Percentiles rank a stretch among this genome's conserved stretches.
phyloP scores from a whole-genome alignment of 2,329 filamentous ascomycete species.

The Scedosporium apiospermum region DNA sequence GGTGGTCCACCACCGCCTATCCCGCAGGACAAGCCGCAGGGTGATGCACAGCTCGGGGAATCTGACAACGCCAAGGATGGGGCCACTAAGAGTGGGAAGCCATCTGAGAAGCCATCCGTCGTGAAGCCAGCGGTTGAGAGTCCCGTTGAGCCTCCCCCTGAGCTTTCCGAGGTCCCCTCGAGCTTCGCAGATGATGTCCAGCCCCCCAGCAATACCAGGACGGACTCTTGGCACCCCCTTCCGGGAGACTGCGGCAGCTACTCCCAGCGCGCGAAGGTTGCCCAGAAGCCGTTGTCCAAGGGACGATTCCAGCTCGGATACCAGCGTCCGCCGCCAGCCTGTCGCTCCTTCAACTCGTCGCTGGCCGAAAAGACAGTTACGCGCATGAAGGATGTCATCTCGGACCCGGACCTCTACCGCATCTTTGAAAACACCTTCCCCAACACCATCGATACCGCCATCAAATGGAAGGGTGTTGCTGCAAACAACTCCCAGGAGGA shows the following conservation, averaged over 20 bases:
- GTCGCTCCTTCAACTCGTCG: conserved; percentile 52
- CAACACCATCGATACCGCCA: conserved; percentile 73
- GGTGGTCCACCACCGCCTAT: background rate
- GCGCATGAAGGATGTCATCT: conserved; percentile 27
- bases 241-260: conserved; percentile 7
- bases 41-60: no score
- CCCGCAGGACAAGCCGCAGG: background rate
- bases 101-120: background rate
- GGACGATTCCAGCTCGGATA: conserved; percentile 69
- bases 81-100: no score
- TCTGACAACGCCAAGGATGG: no score
- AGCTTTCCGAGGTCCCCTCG: background rate
- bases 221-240: background rate
- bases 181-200: background rate
- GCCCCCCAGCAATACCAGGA: background rate
- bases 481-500: conserved; percentile 42
- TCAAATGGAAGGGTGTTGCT: conserved; percentile 63
- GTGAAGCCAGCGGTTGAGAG: background rate
- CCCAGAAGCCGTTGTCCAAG: conserved; percentile 63
- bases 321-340: conserved; percentile 66
- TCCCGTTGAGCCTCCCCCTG: background rate
- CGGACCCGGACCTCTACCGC: conserved; percentile 57
- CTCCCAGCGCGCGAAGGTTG: conserved; percentile 3
- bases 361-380: conserved; percentile 9
- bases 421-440: conserved; percentile 79